These are phyloP conservation scores for Fomitopsis palustris DNA, from an alignment of 1,284 basidiomycete species.

Conservation along the genomic window DNA sequence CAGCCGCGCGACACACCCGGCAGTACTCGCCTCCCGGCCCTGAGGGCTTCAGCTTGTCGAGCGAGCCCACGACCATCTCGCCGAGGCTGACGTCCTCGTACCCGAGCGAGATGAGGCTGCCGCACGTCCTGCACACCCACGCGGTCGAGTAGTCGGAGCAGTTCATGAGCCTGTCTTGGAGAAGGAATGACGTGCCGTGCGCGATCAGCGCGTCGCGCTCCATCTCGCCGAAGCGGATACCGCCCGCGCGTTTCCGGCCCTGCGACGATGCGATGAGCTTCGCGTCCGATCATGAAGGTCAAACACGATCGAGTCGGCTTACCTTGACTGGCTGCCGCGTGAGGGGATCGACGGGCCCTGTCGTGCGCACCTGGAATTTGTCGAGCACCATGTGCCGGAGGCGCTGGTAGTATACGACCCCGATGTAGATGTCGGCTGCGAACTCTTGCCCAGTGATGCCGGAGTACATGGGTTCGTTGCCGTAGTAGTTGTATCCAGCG, in stretches of 20 bases:
- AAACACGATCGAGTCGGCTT: conserved; percentile 21
- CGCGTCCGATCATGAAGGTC: neutral
- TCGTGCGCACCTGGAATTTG: conserved; percentile 99
- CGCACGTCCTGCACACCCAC: conserved; percentile 97
- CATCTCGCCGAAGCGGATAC: conserved; percentile 99
- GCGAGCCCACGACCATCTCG: conserved; percentile 52
- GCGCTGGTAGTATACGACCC: conserved; percentile 98
- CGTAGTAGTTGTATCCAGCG: conserved; percentile 98
- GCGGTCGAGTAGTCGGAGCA: conserved; percentile 99
- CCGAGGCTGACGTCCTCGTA: conserved; percentile 83
- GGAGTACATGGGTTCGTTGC: conserved; percentile 99
- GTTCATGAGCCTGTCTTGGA: conserved; percentile 99
- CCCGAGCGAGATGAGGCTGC: conserved; percentile 92
- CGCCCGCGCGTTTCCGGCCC: conserved; percentile 97
- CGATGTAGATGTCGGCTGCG: conserved; percentile 97
- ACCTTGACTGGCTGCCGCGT: conserved; percentile 98
- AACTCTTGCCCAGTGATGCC: conserved; percentile 99
- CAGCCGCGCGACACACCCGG: conserved; percentile 77
- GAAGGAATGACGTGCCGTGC: conserved; percentile 96
- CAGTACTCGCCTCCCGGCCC: conserved; percentile 88
- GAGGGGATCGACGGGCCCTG: conserved; percentile 92
- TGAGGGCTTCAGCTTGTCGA: conserved; percentile 47
- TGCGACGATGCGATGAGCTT: conserved; percentile 29
- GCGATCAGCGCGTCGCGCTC: conserved; percentile 98
- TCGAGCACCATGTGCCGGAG: conserved; percentile 99